Conservation (phyloP, 176 grass and related monocot genomes). For the Carex kokanica region DNA sequence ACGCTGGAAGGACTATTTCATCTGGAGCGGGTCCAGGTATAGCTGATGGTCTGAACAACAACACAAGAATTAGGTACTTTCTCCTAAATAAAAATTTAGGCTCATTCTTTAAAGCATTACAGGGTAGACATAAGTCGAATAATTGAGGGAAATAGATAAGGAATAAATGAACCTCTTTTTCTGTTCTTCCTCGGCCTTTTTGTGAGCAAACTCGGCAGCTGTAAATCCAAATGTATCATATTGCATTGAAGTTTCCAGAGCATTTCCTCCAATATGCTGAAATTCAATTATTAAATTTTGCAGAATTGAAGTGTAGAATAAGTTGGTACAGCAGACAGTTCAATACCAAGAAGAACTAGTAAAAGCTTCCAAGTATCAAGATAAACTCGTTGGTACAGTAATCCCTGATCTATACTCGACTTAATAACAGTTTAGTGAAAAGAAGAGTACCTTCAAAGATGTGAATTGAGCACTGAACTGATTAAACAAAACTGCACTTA, state of each 20-base stretch:
- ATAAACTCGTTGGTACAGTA: neutral
- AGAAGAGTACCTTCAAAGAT: neutral
- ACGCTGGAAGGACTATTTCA: slow-evolving; percentile 70
- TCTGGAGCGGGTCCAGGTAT: slow-evolving; percentile 88
- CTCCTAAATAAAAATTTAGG: slow-evolving; percentile 1
- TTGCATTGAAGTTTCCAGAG: slow-evolving; percentile 83
- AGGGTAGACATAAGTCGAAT: neutral
- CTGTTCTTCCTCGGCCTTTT: slow-evolving; percentile 79
- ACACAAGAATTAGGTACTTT: slow-evolving; percentile 10
- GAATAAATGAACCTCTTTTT: slow-evolving; percentile 56
- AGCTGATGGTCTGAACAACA: slow-evolving; percentile 61
- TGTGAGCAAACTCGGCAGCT: slow-evolving; percentile 71
- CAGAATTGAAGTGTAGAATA: slow-evolving; percentile 9
- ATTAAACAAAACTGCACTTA: neutral
- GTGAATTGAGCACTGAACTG: neutral
- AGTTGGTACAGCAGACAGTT: slow-evolving; percentile 12
- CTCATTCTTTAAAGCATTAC: slow-evolving; percentile 2
- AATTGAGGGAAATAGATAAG: neutral
- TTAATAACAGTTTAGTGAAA: slow-evolving; percentile 5
- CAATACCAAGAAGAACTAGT: neutral
- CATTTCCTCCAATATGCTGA: slow-evolving; percentile 79
- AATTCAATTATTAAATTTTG: slow-evolving; percentile 14
- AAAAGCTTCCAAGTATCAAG: neutral
- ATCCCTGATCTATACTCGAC: neutral
- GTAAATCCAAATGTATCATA: slow-evolving; percentile 97